These are phyloP conservation scores for Termitomyces sp. DNA, from an alignment of 768 basidiomycete species.

Conservation along the genomic window DNA sequence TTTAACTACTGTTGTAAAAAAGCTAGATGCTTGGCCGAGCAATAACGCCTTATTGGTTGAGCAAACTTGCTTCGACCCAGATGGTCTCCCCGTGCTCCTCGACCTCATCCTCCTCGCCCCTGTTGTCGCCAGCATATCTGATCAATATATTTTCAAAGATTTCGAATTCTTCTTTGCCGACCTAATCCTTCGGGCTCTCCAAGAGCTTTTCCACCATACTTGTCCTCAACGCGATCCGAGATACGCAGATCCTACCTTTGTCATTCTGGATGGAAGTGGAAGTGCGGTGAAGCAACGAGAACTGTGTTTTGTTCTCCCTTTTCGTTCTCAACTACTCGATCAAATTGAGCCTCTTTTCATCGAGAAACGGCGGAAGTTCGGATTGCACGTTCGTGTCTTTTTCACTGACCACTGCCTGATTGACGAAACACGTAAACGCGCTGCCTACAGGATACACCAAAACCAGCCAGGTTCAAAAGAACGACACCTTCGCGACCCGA, in stretches of 20 bases:
- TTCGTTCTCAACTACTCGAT: slow-evolving; percentile 6
- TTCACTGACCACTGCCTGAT: not conserved
- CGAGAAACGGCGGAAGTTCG: not conserved
- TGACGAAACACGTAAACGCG: not conserved
- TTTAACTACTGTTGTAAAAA: slow-evolving; percentile 2
- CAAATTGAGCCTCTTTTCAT: slow-evolving; percentile 5
- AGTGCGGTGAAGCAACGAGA: not conserved
- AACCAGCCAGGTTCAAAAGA: not conserved
- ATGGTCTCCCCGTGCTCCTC: slow-evolving; percentile 3
- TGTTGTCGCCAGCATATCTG: slow-evolving; percentile 1
- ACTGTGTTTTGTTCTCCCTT: slow-evolving; percentile 6
- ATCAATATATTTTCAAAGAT: not conserved
- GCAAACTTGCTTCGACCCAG: slow-evolving; percentile 5
- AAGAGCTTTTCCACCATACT: slow-evolving; percentile 6
- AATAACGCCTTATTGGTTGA: slow-evolving; percentile 3
- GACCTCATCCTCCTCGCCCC: slow-evolving; percentile 7
- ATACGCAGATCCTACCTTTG: slow-evolving; percentile 7
- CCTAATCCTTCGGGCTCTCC: slow-evolving; percentile 3
- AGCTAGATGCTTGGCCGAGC: slow-evolving; percentile 5
- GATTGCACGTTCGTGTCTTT: slow-evolving; percentile 2
- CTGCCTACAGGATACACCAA: not conserved
- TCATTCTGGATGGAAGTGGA: slow-evolving; percentile 3
- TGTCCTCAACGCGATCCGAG: not conserved
- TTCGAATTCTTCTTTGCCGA: slow-evolving; percentile 9
- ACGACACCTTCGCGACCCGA: not conserved